Percentiles rank a stretch among this genome's conserved stretches.
Evolutionary conservation across 2,329 filamentous ascomycete species (phyloP).

Genomic region (Fusarium agapanthi): DNA sequence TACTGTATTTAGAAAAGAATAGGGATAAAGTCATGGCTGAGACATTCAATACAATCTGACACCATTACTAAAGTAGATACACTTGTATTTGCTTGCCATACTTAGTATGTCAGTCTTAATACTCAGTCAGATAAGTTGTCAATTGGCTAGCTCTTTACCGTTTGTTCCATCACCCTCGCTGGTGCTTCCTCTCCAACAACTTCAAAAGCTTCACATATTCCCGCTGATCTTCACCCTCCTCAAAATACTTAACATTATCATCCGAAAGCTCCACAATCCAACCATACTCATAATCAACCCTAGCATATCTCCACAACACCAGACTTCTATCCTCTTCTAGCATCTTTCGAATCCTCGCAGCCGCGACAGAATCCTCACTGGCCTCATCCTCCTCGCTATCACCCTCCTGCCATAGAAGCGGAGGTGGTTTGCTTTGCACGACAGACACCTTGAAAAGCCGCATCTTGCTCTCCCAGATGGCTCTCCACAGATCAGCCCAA

Average conservation of each 20-base stretch:
- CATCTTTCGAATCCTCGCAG: not conserved
- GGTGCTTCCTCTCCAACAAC: not conserved
- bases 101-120: accelerated
- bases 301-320: conserved; percentile 1
- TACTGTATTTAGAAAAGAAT: too few species aligned
- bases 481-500: not conserved
- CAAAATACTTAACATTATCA: not conserved
- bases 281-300: not conserved
- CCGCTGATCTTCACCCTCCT: not conserved
- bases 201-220: not conserved
- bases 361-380: not conserved
- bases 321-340: not conserved
- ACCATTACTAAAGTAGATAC: accelerated
- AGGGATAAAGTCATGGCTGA: accelerated
- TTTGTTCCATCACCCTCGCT: accelerated
- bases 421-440: not conserved
- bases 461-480: not conserved
- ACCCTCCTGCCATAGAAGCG: not conserved
- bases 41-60: accelerated
- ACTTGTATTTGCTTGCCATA: accelerated
- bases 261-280: not conserved
- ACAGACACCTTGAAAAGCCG: not conserved
- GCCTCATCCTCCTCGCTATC: not conserved
- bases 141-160: not conserved
- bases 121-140: accelerated